Evolutionary conservation across 441 rosid genomes (phyloP).

Genomic region (Gossypium aridum): DNA sequence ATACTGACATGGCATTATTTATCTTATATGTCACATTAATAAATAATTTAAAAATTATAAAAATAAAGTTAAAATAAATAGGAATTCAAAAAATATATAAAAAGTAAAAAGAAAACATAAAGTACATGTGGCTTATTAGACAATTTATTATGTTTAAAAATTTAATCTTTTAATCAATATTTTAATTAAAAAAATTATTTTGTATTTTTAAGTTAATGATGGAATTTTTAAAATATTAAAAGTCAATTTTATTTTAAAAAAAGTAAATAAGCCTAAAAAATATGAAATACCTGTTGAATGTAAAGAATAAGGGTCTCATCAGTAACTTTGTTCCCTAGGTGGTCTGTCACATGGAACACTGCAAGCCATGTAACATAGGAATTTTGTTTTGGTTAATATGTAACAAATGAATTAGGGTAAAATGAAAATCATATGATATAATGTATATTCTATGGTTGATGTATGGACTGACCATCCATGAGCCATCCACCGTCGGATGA

Average conservation of each 20-base stretch:
- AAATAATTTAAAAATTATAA: too few relatives aligned
- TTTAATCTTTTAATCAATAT: too few relatives aligned
- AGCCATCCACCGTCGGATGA: slow-evolving; percentile 95
- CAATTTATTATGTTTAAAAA: too few relatives aligned
- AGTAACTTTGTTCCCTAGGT: slow-evolving; percentile 70
- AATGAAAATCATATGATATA: background rate
- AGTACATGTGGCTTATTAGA: too few relatives aligned
- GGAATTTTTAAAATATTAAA: too few relatives aligned
- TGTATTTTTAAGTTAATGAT: too few relatives aligned
- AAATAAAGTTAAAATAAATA: too few relatives aligned
- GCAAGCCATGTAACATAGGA: slow-evolving; percentile 24
- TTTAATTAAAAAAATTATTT: too few relatives aligned
- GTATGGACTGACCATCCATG: slow-evolving; percentile 71
- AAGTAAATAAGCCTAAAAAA: too few relatives aligned
- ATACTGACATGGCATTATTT: too few relatives aligned
- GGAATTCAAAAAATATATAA: background rate
- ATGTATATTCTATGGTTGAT: background rate
- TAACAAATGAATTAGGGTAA: slow-evolving; percentile 10
- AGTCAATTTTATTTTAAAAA: too few relatives aligned
- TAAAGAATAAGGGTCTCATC: slow-evolving; percentile 70
- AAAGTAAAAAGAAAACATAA: slow-evolving; percentile 9
- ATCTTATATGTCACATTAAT: too few relatives aligned
- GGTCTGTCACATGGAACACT: slow-evolving; percentile 98
- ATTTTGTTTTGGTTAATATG: slow-evolving; percentile 1
- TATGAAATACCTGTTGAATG: slow-evolving; percentile 52